These are phyloP conservation scores for Botrytis tulipae DNA, from an alignment of 2,329 filamentous ascomycete genomes.

Conservation along the genomic window DNA sequence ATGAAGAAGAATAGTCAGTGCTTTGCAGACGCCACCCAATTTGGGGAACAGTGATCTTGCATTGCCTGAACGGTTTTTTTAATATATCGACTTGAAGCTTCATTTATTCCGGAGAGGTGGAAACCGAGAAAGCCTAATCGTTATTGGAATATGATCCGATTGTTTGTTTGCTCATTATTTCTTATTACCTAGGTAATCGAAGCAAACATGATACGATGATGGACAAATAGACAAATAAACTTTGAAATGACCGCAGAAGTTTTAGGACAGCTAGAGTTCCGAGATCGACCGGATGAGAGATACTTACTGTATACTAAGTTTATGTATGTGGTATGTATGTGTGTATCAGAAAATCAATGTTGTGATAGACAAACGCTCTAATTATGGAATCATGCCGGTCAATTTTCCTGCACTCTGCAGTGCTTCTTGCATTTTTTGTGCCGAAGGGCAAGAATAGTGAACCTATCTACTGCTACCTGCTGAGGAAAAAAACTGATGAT, in stretches of 20 bases:
- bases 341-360: not conserved
- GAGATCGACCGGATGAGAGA: not conserved
- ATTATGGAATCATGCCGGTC: conserved; percentile 15
- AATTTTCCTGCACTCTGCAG: not conserved
- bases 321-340: not conserved
- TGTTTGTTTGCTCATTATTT: not conserved
- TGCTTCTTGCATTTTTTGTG: not conserved
- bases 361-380: conserved; percentile 2
- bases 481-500: not conserved
- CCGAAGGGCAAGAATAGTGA: not conserved
- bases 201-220: not conserved
- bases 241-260: not conserved
- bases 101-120: not conserved
- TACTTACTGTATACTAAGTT: not conserved
- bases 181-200: not conserved
- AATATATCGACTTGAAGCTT: conserved; percentile 6
- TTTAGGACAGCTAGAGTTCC: not conserved
- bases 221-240: not conserved
- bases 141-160: conserved; percentile 1
- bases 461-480: not conserved
- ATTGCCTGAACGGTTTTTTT: conserved; percentile 7
- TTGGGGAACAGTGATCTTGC: conserved; percentile 4
- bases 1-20: not conserved
- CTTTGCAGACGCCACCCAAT: conserved; percentile 16
- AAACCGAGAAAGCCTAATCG: not conserved